These are phyloP conservation scores for Mortierella polycephala DNA, from an alignment of 371 early-diverging fungal species.

Conservation along the genomic window DNA sequence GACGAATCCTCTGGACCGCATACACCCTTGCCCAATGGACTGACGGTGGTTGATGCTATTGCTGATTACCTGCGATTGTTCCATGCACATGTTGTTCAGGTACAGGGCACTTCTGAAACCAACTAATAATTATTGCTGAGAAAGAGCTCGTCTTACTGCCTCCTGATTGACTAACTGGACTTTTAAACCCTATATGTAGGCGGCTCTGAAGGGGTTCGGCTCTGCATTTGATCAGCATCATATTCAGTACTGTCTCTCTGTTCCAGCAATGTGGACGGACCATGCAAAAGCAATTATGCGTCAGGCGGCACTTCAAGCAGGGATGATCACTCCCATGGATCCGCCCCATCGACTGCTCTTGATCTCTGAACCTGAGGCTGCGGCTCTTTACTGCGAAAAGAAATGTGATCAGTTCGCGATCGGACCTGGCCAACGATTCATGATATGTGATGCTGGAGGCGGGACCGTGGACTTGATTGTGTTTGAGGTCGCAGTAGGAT, in stretches of 20 bases:
- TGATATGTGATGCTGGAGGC: constrained; percentile 76
- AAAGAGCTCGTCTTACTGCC: background rate
- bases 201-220: constrained; percentile 57
- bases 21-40: constrained; percentile 56
- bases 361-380: constrained; percentile 65
- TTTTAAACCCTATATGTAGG: background rate
- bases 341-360: constrained; percentile 59
- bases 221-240: constrained; percentile 58
- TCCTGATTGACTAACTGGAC: background rate
- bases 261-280: constrained; percentile 65
- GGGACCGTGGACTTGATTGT: constrained; percentile 71
- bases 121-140: background rate
- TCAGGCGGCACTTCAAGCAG: constrained; percentile 61
- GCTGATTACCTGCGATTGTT: constrained; percentile 59
- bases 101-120: constrained; percentile 4
- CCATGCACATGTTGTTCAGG: constrained; percentile 58
- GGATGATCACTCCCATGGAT: constrained; percentile 56
- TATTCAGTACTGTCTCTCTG: constrained; percentile 61
- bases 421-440: constrained; percentile 60
- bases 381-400: constrained; percentile 65
- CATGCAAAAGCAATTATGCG: constrained; percentile 62
- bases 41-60: constrained; percentile 60
- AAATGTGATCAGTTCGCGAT: constrained; percentile 62
- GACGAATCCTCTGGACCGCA: constrained; percentile 59
- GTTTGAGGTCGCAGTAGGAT: constrained; percentile 38